Percentiles rank a stretch among this genome's conserved stretches.
Evolutionary conservation across 495 filamentous ascomycete genomes (phyloP).

Genomic region (Penicillium flavigenum): DNA sequence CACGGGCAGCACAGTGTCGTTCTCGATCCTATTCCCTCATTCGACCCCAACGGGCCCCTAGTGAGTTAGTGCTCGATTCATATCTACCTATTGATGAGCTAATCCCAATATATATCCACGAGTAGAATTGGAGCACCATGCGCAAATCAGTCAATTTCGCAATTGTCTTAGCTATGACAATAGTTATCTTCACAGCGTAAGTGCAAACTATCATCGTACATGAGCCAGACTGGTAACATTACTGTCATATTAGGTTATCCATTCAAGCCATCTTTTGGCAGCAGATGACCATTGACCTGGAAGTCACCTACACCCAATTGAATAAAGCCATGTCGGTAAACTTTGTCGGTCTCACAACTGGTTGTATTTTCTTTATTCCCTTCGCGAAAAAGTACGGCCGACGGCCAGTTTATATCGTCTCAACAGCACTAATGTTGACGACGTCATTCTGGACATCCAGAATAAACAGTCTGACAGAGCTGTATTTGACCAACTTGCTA

Average conservation of each 20-base stretch:
- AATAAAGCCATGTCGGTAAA: conserved; percentile 36
- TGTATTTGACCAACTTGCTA: conserved; percentile 34
- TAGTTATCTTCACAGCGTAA: conserved; percentile 37
- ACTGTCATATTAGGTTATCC: conserved; percentile 23
- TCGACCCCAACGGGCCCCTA: conserved; percentile 39
- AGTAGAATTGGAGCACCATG: conserved; percentile 36
- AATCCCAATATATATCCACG: background rate
- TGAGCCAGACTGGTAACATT: background rate
- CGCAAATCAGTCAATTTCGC: conserved; percentile 37
- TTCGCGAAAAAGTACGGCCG: conserved; percentile 37
- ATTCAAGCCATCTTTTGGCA: conserved; percentile 40
- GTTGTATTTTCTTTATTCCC: conserved; percentile 38
- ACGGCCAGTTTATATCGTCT: conserved; percentile 36
- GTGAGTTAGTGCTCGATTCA: conserved; percentile 13
- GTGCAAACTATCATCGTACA: background rate
- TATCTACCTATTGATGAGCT: background rate
- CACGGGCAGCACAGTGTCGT: conserved; percentile 22
- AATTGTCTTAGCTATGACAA: conserved; percentile 32
- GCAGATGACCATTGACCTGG: conserved; percentile 34
- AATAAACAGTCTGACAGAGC: conserved; percentile 26
- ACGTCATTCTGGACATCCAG: conserved; percentile 33
- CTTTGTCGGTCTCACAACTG: conserved; percentile 33
- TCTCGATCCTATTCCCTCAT: conserved; percentile 33
- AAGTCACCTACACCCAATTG: conserved; percentile 28
- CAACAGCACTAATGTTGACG: conserved; percentile 30